Base-by-base conservation (phyloP, 169 alveolate genomes). In the Babesia divergens region DNA sequence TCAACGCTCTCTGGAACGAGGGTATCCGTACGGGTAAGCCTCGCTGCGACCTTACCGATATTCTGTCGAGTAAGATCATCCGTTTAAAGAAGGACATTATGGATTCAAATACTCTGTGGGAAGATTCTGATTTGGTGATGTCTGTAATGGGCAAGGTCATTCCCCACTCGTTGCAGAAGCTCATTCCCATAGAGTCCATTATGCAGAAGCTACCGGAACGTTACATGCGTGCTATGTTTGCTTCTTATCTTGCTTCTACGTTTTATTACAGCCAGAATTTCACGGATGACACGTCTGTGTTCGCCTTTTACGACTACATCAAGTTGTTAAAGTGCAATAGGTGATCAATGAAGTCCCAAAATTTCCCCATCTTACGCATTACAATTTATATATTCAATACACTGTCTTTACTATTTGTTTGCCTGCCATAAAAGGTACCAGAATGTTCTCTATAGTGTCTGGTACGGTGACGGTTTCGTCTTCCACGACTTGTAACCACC, bases 271-370 rank as follows among this genome's bases (percentile, higher is more conserved):
- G 67, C 16, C 89, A 91, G 38, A 68, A 75, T 43, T 87, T 91
- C 72, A 53, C 93, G 7, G 90, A 84, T 18, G 91, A 90, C 66
- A 71, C 89, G 9, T 88, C 94, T 13, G 92, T 80, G 14, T 90
- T 90, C 52, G 90, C 90, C 47, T 90, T 90, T 74, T 80, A 84
- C 71, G 94, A 89, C 47, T 90, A 90, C 76, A 65, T 90, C 29
- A 55, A 66, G 4, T 47, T 53, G 40, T 55, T 88, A 42, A 86
- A 80, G 65, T 52, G 66, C 9, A 24, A 13, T 3, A 35, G 34
- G 38, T 4, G n/a, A 18, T n/a, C 13, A 24, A 24, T 13, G 38
- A 20, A 1, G 18, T 18, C 47, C 14, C 49, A 55, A 49, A 7
- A 6, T 14, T 37, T 55, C 26, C 20, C 14, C 40, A 29, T 28